Evolutionary conservation across 495 filamentous ascomycete genomes (phyloP).

Genomic region (Penicillium pulvis): DNA sequence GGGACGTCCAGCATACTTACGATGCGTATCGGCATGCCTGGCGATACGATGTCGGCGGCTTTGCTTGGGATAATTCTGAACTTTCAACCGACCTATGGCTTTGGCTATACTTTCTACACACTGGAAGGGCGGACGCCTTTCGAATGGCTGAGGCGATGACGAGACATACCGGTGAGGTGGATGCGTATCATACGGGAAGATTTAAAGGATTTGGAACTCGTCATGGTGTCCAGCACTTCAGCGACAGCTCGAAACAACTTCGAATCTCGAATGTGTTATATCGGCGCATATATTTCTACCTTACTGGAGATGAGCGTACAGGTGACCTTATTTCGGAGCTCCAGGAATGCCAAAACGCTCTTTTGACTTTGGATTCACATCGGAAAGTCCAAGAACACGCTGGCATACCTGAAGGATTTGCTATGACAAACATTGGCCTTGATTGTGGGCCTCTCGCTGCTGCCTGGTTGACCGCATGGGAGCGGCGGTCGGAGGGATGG

Average conservation of each 20-base stretch:
- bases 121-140: constrained; percentile 46
- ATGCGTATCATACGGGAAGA: constrained; percentile 49
- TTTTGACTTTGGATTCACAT: constrained; percentile 44
- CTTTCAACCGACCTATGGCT: constrained; percentile 54
- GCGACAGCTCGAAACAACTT: constrained; percentile 52
- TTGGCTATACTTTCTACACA: constrained; percentile 54
- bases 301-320: constrained; percentile 47
- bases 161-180: constrained; percentile 52
- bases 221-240: constrained; percentile 55
- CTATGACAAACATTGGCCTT: constrained; percentile 43
- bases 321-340: constrained; percentile 47
- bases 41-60: constrained; percentile 55
- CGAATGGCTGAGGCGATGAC: constrained; percentile 51
- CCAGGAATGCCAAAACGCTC: constrained; percentile 30
- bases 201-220: constrained; percentile 53
- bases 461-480: constrained; percentile 48
- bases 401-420: constrained; percentile 35
- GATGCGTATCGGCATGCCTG: constrained; percentile 50
- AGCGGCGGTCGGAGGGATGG: constrained; percentile 33
- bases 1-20: constrained; percentile 55
- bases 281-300: constrained; percentile 47
- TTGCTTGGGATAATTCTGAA: constrained; percentile 58
- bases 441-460: constrained; percentile 47
- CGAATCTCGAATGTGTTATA: constrained; percentile 50
- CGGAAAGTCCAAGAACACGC: constrained; percentile 47